A percentile compares a stretch with the other conserved stretches of the same genome.
Evolutionary conservation across 257 asterid genomes (phyloP).

Genomic region (Asclepias syriaca): DNA sequence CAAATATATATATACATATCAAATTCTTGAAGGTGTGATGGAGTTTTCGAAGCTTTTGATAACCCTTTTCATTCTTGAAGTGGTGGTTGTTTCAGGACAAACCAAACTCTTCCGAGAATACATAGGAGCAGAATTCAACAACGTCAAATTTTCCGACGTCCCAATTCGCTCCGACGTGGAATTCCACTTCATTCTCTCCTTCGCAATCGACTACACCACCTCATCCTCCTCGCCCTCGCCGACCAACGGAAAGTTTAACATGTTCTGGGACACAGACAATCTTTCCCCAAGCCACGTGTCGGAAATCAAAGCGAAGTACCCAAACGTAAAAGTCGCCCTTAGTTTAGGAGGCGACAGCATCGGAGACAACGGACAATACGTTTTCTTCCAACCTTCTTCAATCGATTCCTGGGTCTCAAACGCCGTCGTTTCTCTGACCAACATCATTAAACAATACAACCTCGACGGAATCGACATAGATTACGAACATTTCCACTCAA

Average conservation of each 20-base stretch:
- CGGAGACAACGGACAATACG: constrained; percentile 29
- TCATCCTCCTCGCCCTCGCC: constrained; percentile 53
- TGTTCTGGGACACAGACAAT: constrained; percentile 65
- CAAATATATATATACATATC: background rate
- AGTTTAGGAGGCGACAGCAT: constrained; percentile 79
- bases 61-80: constrained; percentile 20
- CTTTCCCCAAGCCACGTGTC: constrained; percentile 50
- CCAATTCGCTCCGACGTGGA: constrained; percentile 59
- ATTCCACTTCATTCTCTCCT: constrained; percentile 82
- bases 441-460: constrained; percentile 40
- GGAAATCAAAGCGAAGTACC: constrained; percentile 37
- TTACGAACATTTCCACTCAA: constrained; percentile 62
- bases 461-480: constrained; percentile 64
- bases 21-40: constrained; percentile 17
- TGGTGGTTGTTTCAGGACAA: constrained; percentile 25
- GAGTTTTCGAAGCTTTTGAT: constrained; percentile 21
- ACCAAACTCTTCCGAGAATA: constrained; percentile 60
- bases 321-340: constrained; percentile 52
- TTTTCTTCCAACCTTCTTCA: constrained; percentile 50
- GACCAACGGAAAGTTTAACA: constrained; percentile 57
- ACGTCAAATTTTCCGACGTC: constrained; percentile 53
- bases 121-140: constrained; percentile 70
- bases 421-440: constrained; percentile 58
- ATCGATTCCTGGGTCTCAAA: constrained; percentile 63
- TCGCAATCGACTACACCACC: constrained; percentile 74